Base-by-base conservation (phyloP, 169 alveolate genomes). In the Eimeria zaria region DNA sequence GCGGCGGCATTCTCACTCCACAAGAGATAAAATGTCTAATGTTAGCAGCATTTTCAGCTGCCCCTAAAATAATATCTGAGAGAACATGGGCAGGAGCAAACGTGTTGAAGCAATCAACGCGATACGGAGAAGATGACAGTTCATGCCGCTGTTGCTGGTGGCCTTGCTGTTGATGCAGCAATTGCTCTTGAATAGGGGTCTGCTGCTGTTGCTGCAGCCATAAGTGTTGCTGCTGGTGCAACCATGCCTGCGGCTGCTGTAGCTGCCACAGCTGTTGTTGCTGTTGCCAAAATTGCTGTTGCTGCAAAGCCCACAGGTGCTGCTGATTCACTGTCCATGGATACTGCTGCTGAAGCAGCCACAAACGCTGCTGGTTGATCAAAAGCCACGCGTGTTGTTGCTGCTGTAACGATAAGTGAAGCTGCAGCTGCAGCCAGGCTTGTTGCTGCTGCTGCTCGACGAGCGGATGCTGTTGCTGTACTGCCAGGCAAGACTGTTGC, bases 251-350 rank as follows among this genome's bases (percentile, higher is more conserved):
- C 48, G 89, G 89, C 14, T 46, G 89, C 69, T 80, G 89, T 27
- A 46, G 67, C 60, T 80, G 89, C 89, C 69, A 51, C 48, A 80
- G 67, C 12, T 9, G 69, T 11, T 51, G 69, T 12, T 46, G 67
- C 67, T 51, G 89, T 48, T 30, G 89, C 89, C 67, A 46, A 51
- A 80, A 51, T 30, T 48, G 62, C 30, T 80, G 69, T 46, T 80
- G 89, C 69, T 80, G 89, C 89, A 46, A n/a, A 30, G 89, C 69
- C 60, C 67, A 80, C 89, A 51, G 89, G n/a, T 46, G 69, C n/a
- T 48, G 89, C n/a, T 80, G 89, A 48, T 11, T 46, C 46, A 41
- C 69, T 9, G 60, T 46, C 89, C 67, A 51, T 16, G 39, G 67
- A 24, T 48, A 69, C n/a, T 80, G 89, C 18, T 80, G 89, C 89